Conservation (phyloP, 306 rosid species). For the Rosa lucieae region DNA sequence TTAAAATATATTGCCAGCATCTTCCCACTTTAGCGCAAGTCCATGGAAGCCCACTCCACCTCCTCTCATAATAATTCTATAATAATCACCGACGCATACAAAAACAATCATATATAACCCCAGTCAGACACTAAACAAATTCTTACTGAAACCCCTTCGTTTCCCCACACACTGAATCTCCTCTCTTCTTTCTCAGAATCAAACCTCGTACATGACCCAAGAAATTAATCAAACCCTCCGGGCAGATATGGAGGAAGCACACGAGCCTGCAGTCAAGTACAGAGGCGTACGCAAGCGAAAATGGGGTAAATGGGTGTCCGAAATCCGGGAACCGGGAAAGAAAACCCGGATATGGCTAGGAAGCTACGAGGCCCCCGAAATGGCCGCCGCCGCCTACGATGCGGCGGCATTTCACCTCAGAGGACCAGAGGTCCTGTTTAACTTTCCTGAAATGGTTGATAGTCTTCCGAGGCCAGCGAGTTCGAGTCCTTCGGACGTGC, state of each 20-base stretch:
- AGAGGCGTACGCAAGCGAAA: constrained; percentile 80
- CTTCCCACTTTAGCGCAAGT: constrained; percentile 51
- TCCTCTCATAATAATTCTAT: background rate
- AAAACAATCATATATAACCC: background rate
- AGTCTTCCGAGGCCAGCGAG: constrained; percentile 55
- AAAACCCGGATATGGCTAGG: constrained; percentile 89
- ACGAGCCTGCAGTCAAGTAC: constrained; percentile 24
- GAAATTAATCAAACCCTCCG: background rate
- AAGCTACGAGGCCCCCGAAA: constrained; percentile 65
- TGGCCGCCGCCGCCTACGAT: constrained; percentile 94
- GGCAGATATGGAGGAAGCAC: constrained; percentile 27
- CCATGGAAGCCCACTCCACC: constrained; percentile 45
- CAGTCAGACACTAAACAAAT: background rate
- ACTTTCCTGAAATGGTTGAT: constrained; percentile 60
- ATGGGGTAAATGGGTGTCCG: constrained; percentile 98
- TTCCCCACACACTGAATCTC: background rate
- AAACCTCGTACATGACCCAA: background rate
- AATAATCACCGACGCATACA: background rate
- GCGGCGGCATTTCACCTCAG: constrained; percentile 73
- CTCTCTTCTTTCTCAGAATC: background rate
- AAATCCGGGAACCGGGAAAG: constrained; percentile 82
- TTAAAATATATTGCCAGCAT: constrained; percentile 54
- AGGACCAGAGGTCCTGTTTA: constrained; percentile 53
- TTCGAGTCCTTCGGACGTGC: constrained; percentile 56
- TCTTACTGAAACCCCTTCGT: background rate